Conservation (phyloP, 2,329 filamentous ascomycete species). For the Seiridium unicorne region DNA sequence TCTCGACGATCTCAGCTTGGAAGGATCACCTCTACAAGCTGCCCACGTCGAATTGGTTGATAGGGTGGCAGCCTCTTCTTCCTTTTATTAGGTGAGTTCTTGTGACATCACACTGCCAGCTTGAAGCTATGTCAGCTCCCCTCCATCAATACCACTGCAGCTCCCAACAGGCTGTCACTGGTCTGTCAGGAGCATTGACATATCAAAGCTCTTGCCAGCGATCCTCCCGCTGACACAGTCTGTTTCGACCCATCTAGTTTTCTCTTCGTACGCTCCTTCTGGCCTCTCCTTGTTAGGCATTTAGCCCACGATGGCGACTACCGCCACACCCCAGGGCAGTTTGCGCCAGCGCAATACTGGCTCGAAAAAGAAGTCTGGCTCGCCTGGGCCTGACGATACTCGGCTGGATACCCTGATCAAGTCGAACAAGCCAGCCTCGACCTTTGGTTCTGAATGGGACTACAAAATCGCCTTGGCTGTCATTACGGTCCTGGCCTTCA, state of each 20-base stretch:
- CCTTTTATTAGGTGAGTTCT: neutral
- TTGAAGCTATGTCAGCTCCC: too few relatives aligned
- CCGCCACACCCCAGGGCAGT: slow-evolving; percentile 47
- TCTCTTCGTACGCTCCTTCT: slow-evolving; percentile 7
- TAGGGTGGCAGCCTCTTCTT: neutral
- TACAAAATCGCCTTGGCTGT: slow-evolving; percentile 77
- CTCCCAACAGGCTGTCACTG: neutral
- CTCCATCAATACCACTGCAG: too few relatives aligned
- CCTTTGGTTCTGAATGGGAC: slow-evolving; percentile 67
- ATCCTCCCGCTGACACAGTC: neutral
- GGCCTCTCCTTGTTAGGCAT: neutral
- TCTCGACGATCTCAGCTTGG: neutral
- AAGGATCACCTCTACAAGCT: neutral
- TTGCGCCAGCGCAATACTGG: slow-evolving; percentile 58
- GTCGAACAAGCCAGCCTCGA: slow-evolving; percentile 33
- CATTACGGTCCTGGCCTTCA: slow-evolving; percentile 80
- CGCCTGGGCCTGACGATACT: slow-evolving; percentile 35
- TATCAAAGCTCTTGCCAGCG: neutral
- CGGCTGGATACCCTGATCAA: slow-evolving; percentile 52
- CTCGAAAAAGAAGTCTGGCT: slow-evolving; percentile 49
- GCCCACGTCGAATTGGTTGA: neutral
- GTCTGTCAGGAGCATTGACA: neutral
- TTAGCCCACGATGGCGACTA: slow-evolving; percentile 11
- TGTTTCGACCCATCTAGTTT: neutral
- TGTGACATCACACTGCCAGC: neutral